Evolutionary conservation across 352 stramenopile species (phyloP).

Genomic region (Plasmopara viticola): DNA sequence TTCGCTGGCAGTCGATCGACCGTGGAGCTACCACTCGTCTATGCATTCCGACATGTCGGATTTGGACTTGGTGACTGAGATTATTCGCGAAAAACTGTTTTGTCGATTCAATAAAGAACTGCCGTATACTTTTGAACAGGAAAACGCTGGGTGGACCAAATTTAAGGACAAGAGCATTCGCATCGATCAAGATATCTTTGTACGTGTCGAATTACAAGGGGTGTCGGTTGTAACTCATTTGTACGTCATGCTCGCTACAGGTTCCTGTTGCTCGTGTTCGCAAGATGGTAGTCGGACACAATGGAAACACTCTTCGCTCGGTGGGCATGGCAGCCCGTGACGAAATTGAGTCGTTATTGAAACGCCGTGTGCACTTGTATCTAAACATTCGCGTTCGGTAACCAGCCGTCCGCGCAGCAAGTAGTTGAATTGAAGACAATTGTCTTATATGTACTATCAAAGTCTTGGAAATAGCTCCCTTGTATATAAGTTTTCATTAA

Average conservation of each 20-base stretch:
- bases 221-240: not conserved
- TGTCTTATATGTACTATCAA: no score
- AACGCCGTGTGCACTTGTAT: slow-evolving; percentile 73
- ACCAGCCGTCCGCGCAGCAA: not conserved
- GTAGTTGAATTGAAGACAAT: no score
- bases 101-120: slow-evolving; percentile 85
- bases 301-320: slow-evolving; percentile 69
- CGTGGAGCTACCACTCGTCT: slow-evolving; percentile 82
- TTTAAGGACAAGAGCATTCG: slow-evolving; percentile 82
- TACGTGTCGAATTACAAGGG: slow-evolving; percentile 24
- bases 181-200: slow-evolving; percentile 86
- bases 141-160: slow-evolving; percentile 82
- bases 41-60: slow-evolving; percentile 81
- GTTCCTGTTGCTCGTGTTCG: slow-evolving; percentile 65
- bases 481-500: no score
- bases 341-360: slow-evolving; percentile 71
- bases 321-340: slow-evolving; percentile 65
- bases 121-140: slow-evolving; percentile 75
- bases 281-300: slow-evolving; percentile 76
- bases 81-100: slow-evolving; percentile 86
- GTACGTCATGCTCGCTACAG: slow-evolving; percentile 12
- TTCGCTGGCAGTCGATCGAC: slow-evolving; percentile 56
- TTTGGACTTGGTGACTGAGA: slow-evolving; percentile 78
- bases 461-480: no score
- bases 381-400: slow-evolving; percentile 76